Evolutionary conservation across 345 rosid species (phyloP).

Genomic region (rapeseed (Brassica napus)): Da-Ae NC_063438.1:23676501-23677000

Average conservation of each 20-base stretch:
- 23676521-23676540: too few species aligned
- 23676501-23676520: too few species aligned
- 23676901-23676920: constrained; percentile 11
- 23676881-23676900: neutral
- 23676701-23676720: constrained; percentile 17
- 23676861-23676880: constrained; percentile 13
- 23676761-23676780: constrained; percentile 23
- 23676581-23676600: too few species aligned
- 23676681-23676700: constrained; percentile 9
- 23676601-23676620: too few species aligned
- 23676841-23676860: constrained; percentile 7
- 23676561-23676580: too few species aligned
- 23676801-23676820: constrained; percentile 14
- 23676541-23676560: too few species aligned
- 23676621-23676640: neutral
- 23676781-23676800: neutral
- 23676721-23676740: constrained; percentile 5
- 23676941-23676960: neutral
- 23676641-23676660: constrained; percentile 11
- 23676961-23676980: constrained; percentile 14
- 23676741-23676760: constrained; percentile 6
- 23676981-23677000: neutral
- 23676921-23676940: neutral
- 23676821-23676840: neutral
- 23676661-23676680: neutral